A percentile compares a stretch with the other conserved stretches of the same genome.
Evolutionary conservation across 495 filamentous ascomycete species (phyloP).

Genomic region (Podospora bellae-mahoneyi): DNA sequence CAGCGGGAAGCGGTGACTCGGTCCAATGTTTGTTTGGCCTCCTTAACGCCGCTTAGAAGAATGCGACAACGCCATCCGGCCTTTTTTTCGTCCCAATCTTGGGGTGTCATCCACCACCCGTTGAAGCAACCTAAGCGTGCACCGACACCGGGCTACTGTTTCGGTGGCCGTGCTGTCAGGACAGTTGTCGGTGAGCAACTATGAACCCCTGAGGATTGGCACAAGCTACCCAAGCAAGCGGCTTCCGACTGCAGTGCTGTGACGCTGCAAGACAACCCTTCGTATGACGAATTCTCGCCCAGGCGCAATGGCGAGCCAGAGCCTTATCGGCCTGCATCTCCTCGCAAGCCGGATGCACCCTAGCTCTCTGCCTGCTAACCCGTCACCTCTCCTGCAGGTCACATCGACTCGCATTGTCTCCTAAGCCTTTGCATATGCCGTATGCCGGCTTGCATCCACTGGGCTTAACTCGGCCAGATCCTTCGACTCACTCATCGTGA

Average conservation of each 20-base stretch:
- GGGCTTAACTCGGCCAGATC: not conserved
- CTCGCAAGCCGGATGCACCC: not conserved
- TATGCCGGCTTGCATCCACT: not conserved
- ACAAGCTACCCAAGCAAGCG: conserved; percentile 2
- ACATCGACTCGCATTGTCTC: not conserved
- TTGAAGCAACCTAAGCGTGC: not conserved
- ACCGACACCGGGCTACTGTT: not conserved
- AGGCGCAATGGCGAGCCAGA: conserved; percentile 26
- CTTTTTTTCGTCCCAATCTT: not conserved
- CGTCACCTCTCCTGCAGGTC: not conserved
- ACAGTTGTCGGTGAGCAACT: not conserved
- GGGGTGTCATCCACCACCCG: not conserved
- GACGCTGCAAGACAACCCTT: conserved; percentile 7
- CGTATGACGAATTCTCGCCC: conserved; percentile 4
- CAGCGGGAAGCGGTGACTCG: not conserved
- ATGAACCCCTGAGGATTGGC: not conserved
- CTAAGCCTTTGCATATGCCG: not conserved
- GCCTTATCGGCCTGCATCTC: conserved; percentile 29
- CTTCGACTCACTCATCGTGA: not conserved
- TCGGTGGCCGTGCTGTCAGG: not conserved
- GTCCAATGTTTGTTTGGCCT: not conserved
- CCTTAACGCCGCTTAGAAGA: not conserved
- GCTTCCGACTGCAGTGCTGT: conserved; percentile 6
- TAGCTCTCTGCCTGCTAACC: not conserved
- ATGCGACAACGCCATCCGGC: not conserved